Evolutionary conservation across 2,329 filamentous ascomycete species (phyloP), one percentile per base, ranked within the genome.

Genomic region (Monascus ruber): DNA sequence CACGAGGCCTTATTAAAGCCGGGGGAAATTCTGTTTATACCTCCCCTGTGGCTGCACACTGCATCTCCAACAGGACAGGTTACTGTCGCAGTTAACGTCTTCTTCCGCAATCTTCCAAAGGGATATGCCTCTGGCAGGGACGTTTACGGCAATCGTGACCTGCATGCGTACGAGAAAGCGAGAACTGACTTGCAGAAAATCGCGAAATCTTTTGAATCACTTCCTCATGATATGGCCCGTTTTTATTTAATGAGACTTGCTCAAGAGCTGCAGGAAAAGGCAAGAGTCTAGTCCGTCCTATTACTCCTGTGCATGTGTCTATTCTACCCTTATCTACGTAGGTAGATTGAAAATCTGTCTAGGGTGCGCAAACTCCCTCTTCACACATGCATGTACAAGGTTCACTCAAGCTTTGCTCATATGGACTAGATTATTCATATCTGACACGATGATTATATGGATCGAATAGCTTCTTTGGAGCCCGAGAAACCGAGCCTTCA

Each of bases 1-100:
- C 70, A 82, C 43, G 77, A 85, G 59, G 80, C 78, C 1, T 51
- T 71, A 1, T 65, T 94, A 4, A 58, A 68, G 1, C 76, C 82
- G 0, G 85, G 86, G 1, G 86, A 94, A 41, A 72, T 88, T 2
- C 64, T 94, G 6, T 89, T 84, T 58, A 72, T 94, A 26, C 87
- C 87, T 0, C 77, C 85, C 1, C 71, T 91, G 49, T 94, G 88
- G 87, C 71, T 85, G 8, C 88, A 94, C 59, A 81, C 85, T 1
- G 81, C 57, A 25, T 50, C 52, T 39, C 45, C 57, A 24, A 52
- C 47, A 4, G 52, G 51, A n/a, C 47, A 51, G 36, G 58, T 77
- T 43, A 87, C 84, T 49, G 70, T 94, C 5, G 85, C 85, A 1
- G 79, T 94, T n/a, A 94, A 94, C 56, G 74, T 89, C 26, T 94